Evolutionary conservation across 1,284 basidiomycete genomes (phyloP), one percentile per base, ranked within the genome.

Genomic region (Amylostereum chailletii): DNA sequence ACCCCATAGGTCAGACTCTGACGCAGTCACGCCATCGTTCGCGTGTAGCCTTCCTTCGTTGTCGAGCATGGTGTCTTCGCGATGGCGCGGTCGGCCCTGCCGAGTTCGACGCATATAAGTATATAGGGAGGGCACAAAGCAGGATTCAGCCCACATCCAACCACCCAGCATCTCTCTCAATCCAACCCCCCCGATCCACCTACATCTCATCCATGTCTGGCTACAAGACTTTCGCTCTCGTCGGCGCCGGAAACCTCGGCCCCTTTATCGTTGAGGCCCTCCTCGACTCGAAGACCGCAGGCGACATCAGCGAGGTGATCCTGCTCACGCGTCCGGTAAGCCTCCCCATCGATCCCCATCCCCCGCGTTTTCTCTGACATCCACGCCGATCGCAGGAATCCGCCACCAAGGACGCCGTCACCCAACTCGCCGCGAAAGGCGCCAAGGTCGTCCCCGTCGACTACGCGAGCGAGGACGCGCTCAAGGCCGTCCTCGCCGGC

Each of bases 321-420:
- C 29, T 54, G 30, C 44, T 56, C 46, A 48, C 50, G n/a, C 53
- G 54, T 42, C 45, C 55, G 3, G 54, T 56, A 33, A 30, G 50
- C 19, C 19, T 19, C 19, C 19, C 19, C 19, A 19, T 19, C 19
- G 19, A 19, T 19, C 32, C 40, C 11, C 39, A 7, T 29, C 19
- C 39, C 10, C 30, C 7, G 10, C 10, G 19, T 10, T 38, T 38
- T 38, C 10, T 10, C 37, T 19, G 10, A 38, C 37, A 38, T 10
- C 10, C 37, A 10, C 37, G 10, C 37, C 37, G 37, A 19, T 19
- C 19, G 19, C 19, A 19, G 19, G 19, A 19, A 19, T 19, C 19
- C 19, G 19, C 19, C 19, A 19, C 51, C 19, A 52, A 33, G 6
- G 48, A 42, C 34, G 8, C 36, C 10, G 34, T 34, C 27, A 39